Evolutionary conservation across 2,329 filamentous ascomycete species (phyloP), one percentile per base, ranked within the genome.

Genomic region (Neofusicoccum parvum): DNA sequence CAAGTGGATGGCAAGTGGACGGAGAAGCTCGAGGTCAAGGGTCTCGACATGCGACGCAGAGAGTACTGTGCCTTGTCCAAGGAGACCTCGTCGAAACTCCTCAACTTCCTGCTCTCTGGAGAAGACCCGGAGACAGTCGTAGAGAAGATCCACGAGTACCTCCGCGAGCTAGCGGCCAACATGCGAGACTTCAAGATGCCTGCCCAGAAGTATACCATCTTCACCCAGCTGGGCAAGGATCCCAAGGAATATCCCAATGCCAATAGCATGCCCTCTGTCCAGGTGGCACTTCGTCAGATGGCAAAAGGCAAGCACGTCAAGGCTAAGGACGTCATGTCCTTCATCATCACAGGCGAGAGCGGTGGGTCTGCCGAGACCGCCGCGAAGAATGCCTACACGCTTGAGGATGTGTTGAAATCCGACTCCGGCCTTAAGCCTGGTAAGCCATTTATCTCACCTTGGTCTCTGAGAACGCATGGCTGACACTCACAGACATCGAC

Each of bases 11-110:
- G 93, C 71, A 96, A 94, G 76, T 96, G 90, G 74, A 84, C 94
- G 50, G 94, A 98, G 76, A 94, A 96, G 80, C 90, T 99, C 79
- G 95, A 99, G 77, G 92, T 99, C 74, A 99, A 99, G 80, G 95
- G 95, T 82, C 86, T 99, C 54, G 95, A 99, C 74, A 99, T 99
- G 95, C 92, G 90, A 80, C 88, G 95, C 73, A 90, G 96, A 83
- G 95, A 99, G 80, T 99, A 97, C 82, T 99, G 95, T 76, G 91
- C 90, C 46, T 81, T 99, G 51, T 97, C 94, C 12, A 98, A 99
- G 78, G 95, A 99, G 73, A 93, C 96, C 20, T 98, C 94, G 2
- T 89, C 80, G 77, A 90, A 90, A 70, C 87, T 99, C 17, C 83
- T 99, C n/a, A 92, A 97, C 73, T 94, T 97, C 77, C 92, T 99